Evolutionary conservation across 176 grass and related monocot species (phyloP).

Genomic region (Tillandsia fasciculata): DNA sequence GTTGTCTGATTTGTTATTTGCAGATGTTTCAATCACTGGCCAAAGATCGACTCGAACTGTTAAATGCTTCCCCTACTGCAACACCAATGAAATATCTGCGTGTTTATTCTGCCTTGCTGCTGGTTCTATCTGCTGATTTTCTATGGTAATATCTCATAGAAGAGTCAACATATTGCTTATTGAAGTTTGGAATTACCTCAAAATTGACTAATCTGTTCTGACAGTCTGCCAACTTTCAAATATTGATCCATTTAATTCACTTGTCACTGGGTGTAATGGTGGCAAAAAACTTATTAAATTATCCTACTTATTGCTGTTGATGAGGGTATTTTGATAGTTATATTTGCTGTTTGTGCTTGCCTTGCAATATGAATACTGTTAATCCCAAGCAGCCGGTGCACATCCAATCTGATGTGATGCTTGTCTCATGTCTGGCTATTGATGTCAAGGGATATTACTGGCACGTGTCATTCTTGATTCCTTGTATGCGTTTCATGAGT

Average conservation of each 20-base stretch:
- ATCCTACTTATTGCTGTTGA: not conserved
- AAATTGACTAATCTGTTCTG: not conserved
- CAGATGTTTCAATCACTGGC: slow-evolving; percentile 91
- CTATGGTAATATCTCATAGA: slow-evolving; percentile 76
- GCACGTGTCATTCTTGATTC: too few species aligned
- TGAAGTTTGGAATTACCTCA: slow-evolving; percentile 1
- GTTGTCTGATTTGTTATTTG: slow-evolving; percentile 40
- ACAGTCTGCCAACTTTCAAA: not conserved
- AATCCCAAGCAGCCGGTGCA: not conserved
- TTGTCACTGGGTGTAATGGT: not conserved
- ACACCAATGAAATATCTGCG: slow-evolving; percentile 82
- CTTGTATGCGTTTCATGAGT: too few species aligned
- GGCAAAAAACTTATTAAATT: not conserved
- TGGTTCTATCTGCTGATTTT: slow-evolving; percentile 78
- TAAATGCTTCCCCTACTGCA: slow-evolving; percentile 73
- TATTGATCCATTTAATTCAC: not conserved
- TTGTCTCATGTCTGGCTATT: too few species aligned
- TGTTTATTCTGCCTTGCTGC: slow-evolving; percentile 71
- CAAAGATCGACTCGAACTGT: slow-evolving; percentile 80
- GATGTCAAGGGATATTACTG: too few species aligned
- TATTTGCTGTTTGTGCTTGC: not conserved
- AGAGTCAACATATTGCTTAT: slow-evolving; percentile 23
- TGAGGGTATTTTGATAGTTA: not conserved
- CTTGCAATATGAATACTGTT: not conserved
- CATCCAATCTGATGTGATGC: too few species aligned